Percentiles rank a stretch among this genome's conserved stretches.
phyloP scores from a whole-genome alignment of 1,284 basidiomycete genomes.

The Malassezia furfur region DNA sequence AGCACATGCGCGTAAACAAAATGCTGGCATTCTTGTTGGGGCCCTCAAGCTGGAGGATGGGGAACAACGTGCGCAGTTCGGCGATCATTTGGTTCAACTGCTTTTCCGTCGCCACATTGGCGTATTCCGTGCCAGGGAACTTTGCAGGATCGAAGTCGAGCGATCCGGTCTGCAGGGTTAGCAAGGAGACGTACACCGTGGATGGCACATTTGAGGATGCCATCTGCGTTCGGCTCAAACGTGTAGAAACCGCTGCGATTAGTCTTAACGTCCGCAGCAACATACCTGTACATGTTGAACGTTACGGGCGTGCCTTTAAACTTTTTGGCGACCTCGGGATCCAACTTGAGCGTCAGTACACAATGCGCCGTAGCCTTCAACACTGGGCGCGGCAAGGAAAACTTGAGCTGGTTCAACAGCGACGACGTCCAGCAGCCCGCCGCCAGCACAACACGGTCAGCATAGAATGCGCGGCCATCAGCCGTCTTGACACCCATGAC shows the following conservation, averaged over 20 bases:
- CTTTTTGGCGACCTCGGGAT: constrained; percentile 57
- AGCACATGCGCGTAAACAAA: constrained; percentile 65
- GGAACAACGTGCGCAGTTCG: constrained; percentile 58
- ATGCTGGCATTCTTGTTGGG: constrained; percentile 47
- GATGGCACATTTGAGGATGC: constrained; percentile 64
- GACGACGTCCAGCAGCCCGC: constrained; percentile 75
- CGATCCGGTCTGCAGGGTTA: constrained; percentile 52
- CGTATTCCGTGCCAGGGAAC: constrained; percentile 16
- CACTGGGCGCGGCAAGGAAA: neutral
- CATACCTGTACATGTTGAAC: constrained; percentile 54
- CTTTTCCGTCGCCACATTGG: constrained; percentile 2
- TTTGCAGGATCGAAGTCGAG: constrained; percentile 50
- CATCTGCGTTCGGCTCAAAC: constrained; percentile 58
- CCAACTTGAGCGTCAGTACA: constrained; percentile 65
- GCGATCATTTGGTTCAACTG: constrained; percentile 53
- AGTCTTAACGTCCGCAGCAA: neutral
- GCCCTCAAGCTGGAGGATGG: constrained; percentile 55
- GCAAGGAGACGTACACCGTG: constrained; percentile 51
- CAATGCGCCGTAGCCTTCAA: constrained; percentile 53
- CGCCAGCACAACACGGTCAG: constrained; percentile 59
- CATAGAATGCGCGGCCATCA: constrained; percentile 56
- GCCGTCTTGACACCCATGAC: constrained; percentile 60
- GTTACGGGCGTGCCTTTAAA: constrained; percentile 64
- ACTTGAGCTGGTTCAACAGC: constrained; percentile 52
- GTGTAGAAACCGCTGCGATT: constrained; percentile 49